Percentiles rank a stretch among this genome's conserved stretches.
These are phyloP conservation scores for Zygosaccharomyces sapae DNA, from an alignment of 1,139 yeast species.

Conservation along the genomic window DNA sequence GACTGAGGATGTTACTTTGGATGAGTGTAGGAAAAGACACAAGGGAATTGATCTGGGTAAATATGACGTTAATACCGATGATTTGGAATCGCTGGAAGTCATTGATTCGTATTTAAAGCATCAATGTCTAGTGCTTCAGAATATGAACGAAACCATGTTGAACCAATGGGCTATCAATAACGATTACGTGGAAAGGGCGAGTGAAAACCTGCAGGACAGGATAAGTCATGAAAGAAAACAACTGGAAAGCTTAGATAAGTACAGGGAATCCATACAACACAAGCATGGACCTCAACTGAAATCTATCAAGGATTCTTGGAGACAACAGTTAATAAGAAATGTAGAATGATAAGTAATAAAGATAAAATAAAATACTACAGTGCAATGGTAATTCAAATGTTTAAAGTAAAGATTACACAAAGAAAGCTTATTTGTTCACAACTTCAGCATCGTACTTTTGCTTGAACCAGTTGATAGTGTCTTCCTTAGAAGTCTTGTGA, in stretches of 20 bases:
- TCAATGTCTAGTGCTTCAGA: slow-evolving; percentile 23
- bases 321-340: slow-evolving; percentile 12
- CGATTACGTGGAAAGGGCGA: slow-evolving; percentile 18
- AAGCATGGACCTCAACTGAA: slow-evolving; percentile 13
- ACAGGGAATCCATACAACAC: slow-evolving; percentile 17
- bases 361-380: background rate
- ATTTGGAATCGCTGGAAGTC: slow-evolving; percentile 17
- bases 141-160: slow-evolving; percentile 24
- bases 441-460: slow-evolving; percentile 99
- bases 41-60: slow-evolving; percentile 15
- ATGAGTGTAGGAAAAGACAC: slow-evolving; percentile 9
- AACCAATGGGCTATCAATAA: slow-evolving; percentile 32
- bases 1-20: slow-evolving; percentile 12
- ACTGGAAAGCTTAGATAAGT: slow-evolving; percentile 18
- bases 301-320: slow-evolving; percentile 18
- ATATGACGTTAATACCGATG: slow-evolving; percentile 9
- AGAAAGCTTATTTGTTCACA: slow-evolving; percentile 61
- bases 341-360: background rate
- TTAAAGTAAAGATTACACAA: slow-evolving; percentile 11
- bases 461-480: slow-evolving; percentile 98
- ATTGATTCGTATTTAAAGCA: slow-evolving; percentile 27
- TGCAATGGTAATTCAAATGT: slow-evolving; percentile 7
- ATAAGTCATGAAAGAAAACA: slow-evolving; percentile 17
- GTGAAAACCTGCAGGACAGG: slow-evolving; percentile 11
- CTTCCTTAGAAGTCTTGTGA: slow-evolving; percentile 91